Percentiles rank a stretch among this genome's conserved stretches.
These are phyloP conservation scores for Magnaporthiopsis incrustans DNA, from an alignment of 2,329 filamentous ascomycete genomes.

Conservation along the genomic window DNA sequence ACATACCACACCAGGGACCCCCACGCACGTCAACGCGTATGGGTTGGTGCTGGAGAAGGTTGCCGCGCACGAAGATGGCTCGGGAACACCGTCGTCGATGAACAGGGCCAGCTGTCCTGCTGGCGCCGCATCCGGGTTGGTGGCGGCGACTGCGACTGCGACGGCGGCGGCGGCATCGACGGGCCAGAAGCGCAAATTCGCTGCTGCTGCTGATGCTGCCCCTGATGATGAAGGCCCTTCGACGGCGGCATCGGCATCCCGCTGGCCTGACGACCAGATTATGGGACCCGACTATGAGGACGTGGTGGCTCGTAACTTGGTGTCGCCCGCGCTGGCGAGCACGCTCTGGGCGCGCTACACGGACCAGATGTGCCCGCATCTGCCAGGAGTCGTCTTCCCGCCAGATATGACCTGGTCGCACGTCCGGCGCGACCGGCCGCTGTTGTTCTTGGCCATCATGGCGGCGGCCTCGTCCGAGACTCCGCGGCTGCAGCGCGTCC, in stretches of 20 bases:
- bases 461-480: slow-evolving; percentile 54
- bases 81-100: not conserved
- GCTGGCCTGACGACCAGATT: slow-evolving; percentile 5
- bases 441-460: slow-evolving; percentile 64
- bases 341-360: slow-evolving; percentile 52
- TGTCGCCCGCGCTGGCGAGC: slow-evolving; percentile 46
- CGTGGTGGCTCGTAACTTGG: slow-evolving; percentile 50
- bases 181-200: slow-evolving; percentile 33
- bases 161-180: not conserved
- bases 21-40: slow-evolving; percentile 1
- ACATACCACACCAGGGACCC: not conserved
- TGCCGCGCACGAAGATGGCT: not conserved
- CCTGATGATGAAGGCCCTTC: slow-evolving; percentile 10
- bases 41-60: slow-evolving; percentile 1
- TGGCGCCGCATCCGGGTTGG: not conserved
- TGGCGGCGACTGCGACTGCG: not conserved
- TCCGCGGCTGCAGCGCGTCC: slow-evolving; percentile 45
- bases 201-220: slow-evolving; percentile 18
- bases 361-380: slow-evolving; percentile 50
- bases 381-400: slow-evolving; percentile 56
- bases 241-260: slow-evolving; percentile 11
- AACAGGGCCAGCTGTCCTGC: not conserved
- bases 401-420: slow-evolving; percentile 43
- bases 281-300: slow-evolving; percentile 30
- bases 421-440: slow-evolving; percentile 51